A percentile compares a stretch with the other conserved stretches of the same genome.
Evolutionary conservation across 1,284 basidiomycete species (phyloP).

Genomic region (Pseudozyma thailandica): DNA sequence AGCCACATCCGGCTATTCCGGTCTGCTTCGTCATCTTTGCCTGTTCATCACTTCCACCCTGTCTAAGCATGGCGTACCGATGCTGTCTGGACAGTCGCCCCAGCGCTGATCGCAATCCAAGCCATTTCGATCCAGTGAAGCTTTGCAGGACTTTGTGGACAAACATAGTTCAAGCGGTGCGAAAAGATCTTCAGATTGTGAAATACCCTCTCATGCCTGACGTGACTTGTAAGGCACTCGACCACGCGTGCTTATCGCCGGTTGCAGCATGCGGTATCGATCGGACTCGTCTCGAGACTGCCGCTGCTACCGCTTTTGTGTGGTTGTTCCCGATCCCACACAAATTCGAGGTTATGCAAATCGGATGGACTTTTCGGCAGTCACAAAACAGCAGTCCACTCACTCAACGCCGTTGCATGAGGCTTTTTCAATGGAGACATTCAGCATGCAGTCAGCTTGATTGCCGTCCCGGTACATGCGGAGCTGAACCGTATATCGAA

Average conservation of each 20-base stretch:
- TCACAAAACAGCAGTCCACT: background rate
- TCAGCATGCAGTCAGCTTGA: no score
- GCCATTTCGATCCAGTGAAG: no score
- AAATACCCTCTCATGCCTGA: no score
- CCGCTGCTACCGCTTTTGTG: background rate
- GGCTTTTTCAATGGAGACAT: background rate
- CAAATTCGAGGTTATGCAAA: no score
- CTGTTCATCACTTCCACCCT: background rate
- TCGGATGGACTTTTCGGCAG: no score
- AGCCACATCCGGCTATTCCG: background rate
- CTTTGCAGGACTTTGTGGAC: no score
- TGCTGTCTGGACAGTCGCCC: no score
- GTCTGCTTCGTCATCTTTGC: background rate
- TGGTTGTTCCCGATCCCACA: background rate
- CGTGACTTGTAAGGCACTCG: no score
- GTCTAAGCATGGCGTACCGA: no score
- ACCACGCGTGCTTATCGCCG: constrained; percentile 12
- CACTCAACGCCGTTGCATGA: background rate
- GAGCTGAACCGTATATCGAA: background rate
- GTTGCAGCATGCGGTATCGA: background rate
- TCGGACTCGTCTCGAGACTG: background rate
- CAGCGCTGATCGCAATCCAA: no score
- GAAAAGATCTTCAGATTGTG: no score
- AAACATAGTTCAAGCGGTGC: no score
- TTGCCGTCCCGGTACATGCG: background rate